These are phyloP conservation scores for Psilocybe cubensis DNA, from an alignment of 768 basidiomycete genomes.

Conservation along the genomic window DNA sequence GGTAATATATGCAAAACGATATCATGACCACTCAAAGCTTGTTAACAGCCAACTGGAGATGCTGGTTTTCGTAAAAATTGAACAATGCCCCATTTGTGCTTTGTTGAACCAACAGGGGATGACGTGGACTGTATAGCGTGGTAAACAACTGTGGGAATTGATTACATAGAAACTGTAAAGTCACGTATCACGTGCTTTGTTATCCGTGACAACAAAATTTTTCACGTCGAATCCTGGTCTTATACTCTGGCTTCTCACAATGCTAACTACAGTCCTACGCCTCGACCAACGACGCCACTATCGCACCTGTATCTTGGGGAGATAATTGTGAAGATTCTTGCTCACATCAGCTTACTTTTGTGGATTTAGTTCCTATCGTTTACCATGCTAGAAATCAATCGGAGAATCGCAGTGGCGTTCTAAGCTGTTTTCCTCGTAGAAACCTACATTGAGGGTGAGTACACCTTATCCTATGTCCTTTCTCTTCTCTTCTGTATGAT, in stretches of 20 bases:
- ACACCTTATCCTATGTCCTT: not conserved
- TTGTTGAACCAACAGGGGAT: not conserved
- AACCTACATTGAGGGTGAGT: conserved; percentile 4
- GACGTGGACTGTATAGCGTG: not conserved
- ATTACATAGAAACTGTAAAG: not conserved
- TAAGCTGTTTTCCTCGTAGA: not conserved
- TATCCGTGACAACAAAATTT: not conserved
- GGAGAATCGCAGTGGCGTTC: not conserved
- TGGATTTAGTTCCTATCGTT: not conserved
- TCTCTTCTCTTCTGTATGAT: conserved; percentile 19
- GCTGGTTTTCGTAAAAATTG: not conserved
- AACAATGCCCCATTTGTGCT: conserved; percentile 3
- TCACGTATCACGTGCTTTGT: not conserved
- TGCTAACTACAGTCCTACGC: not conserved
- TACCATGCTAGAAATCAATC: not conserved
- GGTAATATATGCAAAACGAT: conserved; percentile 15
- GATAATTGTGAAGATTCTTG: no score
- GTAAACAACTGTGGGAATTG: not conserved
- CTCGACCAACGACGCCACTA: no score
- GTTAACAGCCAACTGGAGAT: not conserved
- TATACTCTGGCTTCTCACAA: no score
- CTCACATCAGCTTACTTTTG: not conserved
- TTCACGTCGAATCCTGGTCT: not conserved
- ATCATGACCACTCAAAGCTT: conserved; percentile 12
- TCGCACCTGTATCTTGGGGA: no score